A percentile compares a stretch with the other conserved stretches of the same genome.
Conservation (phyloP, 2,329 filamentous ascomycete genomes). For the Sordariomycetes sp. region DNA sequence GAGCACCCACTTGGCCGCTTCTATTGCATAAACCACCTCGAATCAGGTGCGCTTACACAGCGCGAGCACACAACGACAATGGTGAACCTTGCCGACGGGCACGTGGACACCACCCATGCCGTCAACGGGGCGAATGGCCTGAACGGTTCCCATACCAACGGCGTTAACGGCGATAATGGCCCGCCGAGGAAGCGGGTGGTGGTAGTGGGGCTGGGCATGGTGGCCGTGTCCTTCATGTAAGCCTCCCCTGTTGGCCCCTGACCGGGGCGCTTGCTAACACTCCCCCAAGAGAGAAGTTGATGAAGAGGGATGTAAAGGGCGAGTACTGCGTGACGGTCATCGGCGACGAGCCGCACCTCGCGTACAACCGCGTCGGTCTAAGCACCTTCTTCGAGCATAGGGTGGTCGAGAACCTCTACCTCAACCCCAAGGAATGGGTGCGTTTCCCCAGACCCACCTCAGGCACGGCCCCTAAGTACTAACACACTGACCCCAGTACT, state of each 20-base stretch:
- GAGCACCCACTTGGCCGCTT: neutral
- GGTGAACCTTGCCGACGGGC: neutral
- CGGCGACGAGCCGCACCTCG: constrained; percentile 77
- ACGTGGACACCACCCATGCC: neutral
- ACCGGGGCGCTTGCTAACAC: neutral
- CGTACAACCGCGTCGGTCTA: constrained; percentile 83
- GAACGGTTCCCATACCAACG: neutral
- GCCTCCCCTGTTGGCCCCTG: constrained; percentile 18
- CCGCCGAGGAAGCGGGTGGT: constrained; percentile 51
- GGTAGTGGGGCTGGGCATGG: constrained; percentile 85
- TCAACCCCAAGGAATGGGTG: constrained; percentile 84
- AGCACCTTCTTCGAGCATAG: constrained; percentile 74
- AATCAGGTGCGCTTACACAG: neutral
- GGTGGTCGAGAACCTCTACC: constrained; percentile 85
- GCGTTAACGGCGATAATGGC: neutral
- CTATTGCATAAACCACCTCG: neutral
- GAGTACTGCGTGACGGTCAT: constrained; percentile 79
- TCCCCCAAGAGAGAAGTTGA: constrained; percentile 62
- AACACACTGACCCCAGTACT: neutral
- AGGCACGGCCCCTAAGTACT: neutral
- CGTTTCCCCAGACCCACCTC: constrained; percentile 2
- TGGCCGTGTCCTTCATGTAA: constrained; percentile 80
- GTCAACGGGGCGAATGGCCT: neutral
- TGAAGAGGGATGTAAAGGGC: constrained; percentile 70
- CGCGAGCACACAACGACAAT: neutral